These are phyloP conservation scores for Apiotrichum laibachii DNA, from an alignment of 1,284 basidiomycete genomes.

Conservation along the genomic window DNA sequence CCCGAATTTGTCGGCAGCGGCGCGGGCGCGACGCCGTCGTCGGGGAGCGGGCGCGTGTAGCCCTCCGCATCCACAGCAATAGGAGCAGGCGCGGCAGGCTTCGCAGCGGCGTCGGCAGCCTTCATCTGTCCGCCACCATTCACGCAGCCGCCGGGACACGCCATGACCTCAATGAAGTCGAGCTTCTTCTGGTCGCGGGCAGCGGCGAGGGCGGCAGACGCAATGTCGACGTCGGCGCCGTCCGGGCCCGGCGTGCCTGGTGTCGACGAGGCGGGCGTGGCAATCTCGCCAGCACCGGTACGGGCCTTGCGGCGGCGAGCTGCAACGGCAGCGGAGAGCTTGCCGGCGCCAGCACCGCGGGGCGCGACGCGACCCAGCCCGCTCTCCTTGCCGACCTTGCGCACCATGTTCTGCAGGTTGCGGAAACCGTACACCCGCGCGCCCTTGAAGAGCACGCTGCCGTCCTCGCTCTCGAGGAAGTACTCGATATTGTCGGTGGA, in stretches of 20 bases:
- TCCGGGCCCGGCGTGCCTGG: conserved; percentile 27
- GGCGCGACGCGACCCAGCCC: conserved; percentile 63
- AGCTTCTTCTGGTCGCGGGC: conserved; percentile 60
- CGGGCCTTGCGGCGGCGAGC: conserved; percentile 50
- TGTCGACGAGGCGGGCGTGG: conserved; percentile 21
- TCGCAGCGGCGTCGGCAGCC: conserved; percentile 35
- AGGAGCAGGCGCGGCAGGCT: neutral
- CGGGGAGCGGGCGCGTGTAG: conserved; percentile 59
- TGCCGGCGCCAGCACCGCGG: conserved; percentile 37
- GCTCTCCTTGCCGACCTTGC: conserved; percentile 82
- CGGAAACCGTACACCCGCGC: conserved; percentile 96
- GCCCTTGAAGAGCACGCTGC: conserved; percentile 77
- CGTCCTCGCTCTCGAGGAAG: conserved; percentile 56
- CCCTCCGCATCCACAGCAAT: conserved; percentile 60
- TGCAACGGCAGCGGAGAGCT: conserved; percentile 48
- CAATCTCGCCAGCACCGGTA: conserved; percentile 33
- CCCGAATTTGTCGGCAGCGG: conserved; percentile 15
- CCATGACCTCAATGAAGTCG: conserved; percentile 99
- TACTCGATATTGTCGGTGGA: conserved; percentile 65
- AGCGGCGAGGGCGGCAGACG: conserved; percentile 18
- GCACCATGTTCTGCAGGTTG: conserved; percentile 94
- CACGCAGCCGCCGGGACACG: conserved; percentile 94
- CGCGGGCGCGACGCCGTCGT: conserved; percentile 43
- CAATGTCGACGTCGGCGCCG: conserved; percentile 25
- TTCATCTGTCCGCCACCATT: conserved; percentile 95